Evolutionary conservation across 1,139 yeast genomes (phyloP).

Genomic region (Chernovozyma aurita): DNA sequence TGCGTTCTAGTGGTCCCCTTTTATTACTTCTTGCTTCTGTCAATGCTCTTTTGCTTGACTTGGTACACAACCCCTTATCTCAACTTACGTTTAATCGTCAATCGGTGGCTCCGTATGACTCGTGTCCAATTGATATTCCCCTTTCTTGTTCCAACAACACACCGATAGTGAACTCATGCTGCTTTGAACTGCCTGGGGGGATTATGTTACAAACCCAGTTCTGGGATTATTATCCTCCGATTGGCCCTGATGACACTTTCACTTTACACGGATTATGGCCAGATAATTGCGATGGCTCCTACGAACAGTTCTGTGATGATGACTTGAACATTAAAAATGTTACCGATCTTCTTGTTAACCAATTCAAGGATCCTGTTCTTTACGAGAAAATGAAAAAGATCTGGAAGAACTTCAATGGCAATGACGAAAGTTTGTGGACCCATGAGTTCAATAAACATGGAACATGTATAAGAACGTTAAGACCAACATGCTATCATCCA

Average conservation of each 20-base stretch:
- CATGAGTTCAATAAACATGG: constrained; percentile 97
- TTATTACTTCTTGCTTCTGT: neutral
- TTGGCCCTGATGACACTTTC: constrained; percentile 73
- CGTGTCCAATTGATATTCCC: constrained; percentile 66
- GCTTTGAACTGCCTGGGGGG: constrained; percentile 89
- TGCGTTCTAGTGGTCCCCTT: neutral
- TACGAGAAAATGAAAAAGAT: constrained; percentile 50
- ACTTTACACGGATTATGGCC: constrained; percentile 61
- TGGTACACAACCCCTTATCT: neutral
- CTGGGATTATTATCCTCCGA: constrained; percentile 87
- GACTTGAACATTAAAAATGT: constrained; percentile 51
- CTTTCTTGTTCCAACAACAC: constrained; percentile 51
- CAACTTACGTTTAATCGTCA: neutral
- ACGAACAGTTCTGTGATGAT: constrained; percentile 62
- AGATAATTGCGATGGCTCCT: constrained; percentile 41
- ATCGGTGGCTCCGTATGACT: constrained; percentile 1
- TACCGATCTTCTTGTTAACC: constrained; percentile 43
- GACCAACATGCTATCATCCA: constrained; percentile 58
- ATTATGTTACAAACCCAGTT: constrained; percentile 82
- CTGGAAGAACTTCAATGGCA: constrained; percentile 80
- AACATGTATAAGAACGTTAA: constrained; percentile 80
- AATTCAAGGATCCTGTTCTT: constrained; percentile 48
- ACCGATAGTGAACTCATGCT: constrained; percentile 54
- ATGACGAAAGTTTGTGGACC: constrained; percentile 77
- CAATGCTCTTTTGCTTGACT: constrained; percentile 1